phyloP scores from a whole-genome alignment of 1,284 basidiomycete species.

The Kalmanozyma brasiliensis region DNA sequence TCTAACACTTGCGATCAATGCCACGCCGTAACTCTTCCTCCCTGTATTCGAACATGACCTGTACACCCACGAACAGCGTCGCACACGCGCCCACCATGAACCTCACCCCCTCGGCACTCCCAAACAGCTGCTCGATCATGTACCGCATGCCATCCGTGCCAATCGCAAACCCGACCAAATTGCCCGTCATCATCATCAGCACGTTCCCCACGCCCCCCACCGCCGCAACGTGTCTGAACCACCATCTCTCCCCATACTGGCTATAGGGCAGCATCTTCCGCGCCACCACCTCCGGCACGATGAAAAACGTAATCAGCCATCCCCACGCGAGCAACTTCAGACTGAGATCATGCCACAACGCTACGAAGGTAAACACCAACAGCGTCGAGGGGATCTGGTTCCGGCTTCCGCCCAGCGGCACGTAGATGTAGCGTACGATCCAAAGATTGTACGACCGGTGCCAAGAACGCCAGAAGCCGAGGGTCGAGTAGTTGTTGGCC shows the following conservation, averaged over 20 bases:
- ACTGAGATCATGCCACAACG: slow-evolving; percentile 95
- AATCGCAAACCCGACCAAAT: slow-evolving; percentile 94
- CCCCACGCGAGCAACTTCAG: slow-evolving; percentile 93
- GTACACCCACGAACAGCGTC: slow-evolving; percentile 83
- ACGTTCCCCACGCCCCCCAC: slow-evolving; percentile 86
- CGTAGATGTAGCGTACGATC: slow-evolving; percentile 87
- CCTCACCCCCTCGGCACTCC: slow-evolving; percentile 75
- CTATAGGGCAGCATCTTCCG: slow-evolving; percentile 74
- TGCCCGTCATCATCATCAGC: slow-evolving; percentile 90
- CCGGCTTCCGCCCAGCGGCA: slow-evolving; percentile 84
- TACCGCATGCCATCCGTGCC: slow-evolving; percentile 84
- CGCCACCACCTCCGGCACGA: slow-evolving; percentile 83
- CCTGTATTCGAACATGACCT: slow-evolving; percentile 79
- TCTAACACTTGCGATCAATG: slow-evolving; percentile 50
- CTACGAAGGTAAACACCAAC: slow-evolving; percentile 96
- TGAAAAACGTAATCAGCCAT: slow-evolving; percentile 91
- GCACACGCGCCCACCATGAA: slow-evolving; percentile 76
- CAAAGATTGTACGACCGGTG: slow-evolving; percentile 96
- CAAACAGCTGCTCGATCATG: slow-evolving; percentile 76
- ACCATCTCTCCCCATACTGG: slow-evolving; percentile 76
- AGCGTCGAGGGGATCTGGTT: slow-evolving; percentile 77
- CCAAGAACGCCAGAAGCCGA: slow-evolving; percentile 97
- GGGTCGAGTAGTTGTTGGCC: slow-evolving; percentile 95
- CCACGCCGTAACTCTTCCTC: slow-evolving; percentile 51
- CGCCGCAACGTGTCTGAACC: slow-evolving; percentile 90